Base-by-base conservation (phyloP, 805 yeast genomes). In the Metschnikowia dekortorum region DNA sequence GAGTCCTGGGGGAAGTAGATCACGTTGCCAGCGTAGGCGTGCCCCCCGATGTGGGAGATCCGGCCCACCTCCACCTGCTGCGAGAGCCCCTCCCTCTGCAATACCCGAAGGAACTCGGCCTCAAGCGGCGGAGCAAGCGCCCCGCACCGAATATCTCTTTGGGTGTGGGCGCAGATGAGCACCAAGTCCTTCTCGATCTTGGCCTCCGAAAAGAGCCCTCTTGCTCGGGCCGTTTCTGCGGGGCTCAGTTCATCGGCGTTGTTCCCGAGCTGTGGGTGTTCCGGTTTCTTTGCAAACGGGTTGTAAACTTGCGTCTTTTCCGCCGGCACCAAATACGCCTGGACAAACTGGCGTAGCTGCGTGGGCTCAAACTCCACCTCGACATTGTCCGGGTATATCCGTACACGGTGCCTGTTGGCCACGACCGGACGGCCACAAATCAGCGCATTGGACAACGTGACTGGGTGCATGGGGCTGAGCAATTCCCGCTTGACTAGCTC, bases 31-130 rank as follows among this genome's bases (percentile, higher is more conserved):
- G 96, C 96, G 65, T 81, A 89, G 2, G 77, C 87, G 63, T 89
- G 96, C 0, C 96, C 96, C 1, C 96, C 95, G 38, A 89, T 73
- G 63, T 89, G 96, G 10, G 91, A 83, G 0, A 85, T 71, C 6
- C 79, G 60, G 0, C 89, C 90, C 33, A 84, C 70, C 34, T 64
- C 62, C 4, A 50, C 64, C 43, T 39, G 56, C 54, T 10, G 53
- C 49, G 58, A 51, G 39, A 80, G 39, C 0, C 64, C 65, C 41
- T 75, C 69, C 1, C 54, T 39, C 10, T 58, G 50, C 13, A 83
- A 55, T 1, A 78, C 81, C 31, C 47, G 53, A 28, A 61, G 63
- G 46, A 85, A 80, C 60, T 86, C 89, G 9, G 68, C 57, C 35
- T 63, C 59, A 0, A 85, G 60, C 13, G 82, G 44, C 0, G 89